Evolutionary conservation across 1,284 basidiomycete species (phyloP), one percentile per base, ranked within the genome.

Genomic region (Cutaneotrichosporon curvatum): DNA sequence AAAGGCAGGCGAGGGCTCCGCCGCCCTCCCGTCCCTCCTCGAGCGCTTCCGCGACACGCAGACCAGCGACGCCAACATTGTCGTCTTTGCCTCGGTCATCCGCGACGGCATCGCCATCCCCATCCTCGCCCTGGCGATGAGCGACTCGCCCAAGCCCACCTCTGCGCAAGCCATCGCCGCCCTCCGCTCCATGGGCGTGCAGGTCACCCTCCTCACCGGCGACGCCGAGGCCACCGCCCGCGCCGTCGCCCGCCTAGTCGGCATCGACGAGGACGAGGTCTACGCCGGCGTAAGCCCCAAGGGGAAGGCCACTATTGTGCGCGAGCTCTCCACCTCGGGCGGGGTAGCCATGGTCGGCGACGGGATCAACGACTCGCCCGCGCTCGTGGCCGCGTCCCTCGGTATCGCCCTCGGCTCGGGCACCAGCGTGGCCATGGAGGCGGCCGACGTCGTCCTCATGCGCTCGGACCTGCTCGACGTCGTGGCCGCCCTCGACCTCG

Each of bases 291-390:
- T 96, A 78, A 90, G 84, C 60, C 91, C 91, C 2, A 86, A 90
- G 62, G 91, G 91, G 37, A 96, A 96, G 68, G 88, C 88, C 0
- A 77, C 81, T 16, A 79, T 87, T 47, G 78, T 96, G 16, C 74
- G 80, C 3, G 86, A 90, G 62, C 71, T 95, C 33, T 37, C 39
- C 5, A 77, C 80, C 60, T 78, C 79, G 57, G 73, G 82, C 39
- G 84, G 82, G 31, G 84, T 94, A 19, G 91, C 88, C 1, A 94
- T 95, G 90, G 91, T 99, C 40, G 95, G 95, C 18, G 95, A 99
- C 68, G 95, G 95, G 16, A 95, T 98, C 74, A 98, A 99, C 70
- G 95, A 99, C 68, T 94, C 91, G 1, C 94, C 92, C 1, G 95
- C 94, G 1, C 82, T 98, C 1, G 92, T 94, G 15, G 87, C 87